Base-by-base conservation (phyloP, 257 asterid genomes). In the Orobanche coerulescens region DNA sequence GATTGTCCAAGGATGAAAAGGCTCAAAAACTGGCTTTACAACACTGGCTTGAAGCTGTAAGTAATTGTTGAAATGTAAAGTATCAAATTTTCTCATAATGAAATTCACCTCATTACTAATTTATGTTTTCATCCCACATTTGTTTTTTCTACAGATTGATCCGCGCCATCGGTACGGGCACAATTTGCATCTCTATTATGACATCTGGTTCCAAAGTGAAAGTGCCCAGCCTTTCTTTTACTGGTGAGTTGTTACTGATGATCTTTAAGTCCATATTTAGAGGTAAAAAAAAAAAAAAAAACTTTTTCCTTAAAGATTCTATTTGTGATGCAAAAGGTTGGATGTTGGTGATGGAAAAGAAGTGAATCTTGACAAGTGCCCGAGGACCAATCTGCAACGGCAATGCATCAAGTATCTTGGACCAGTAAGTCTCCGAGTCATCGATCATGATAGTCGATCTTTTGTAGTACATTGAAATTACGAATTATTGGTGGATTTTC, bases 1-100 rank as follows among this genome's bases (percentile, higher is more conserved):
- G 98, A 25, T 74, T 92, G 79, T 92, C 96, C 11, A 92, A 92
- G 65, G 92, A 92, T 64, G 98, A 88, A 46, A 92, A 92, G 62
- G 98, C 98, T 62, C 96, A 85, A 56, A 85, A 92, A 69, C 73
- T 90, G 42, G 97, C 97, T 5, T 79, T 90, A 16, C 97, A 82
- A 49, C 95, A 90, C 74, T 90, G 98, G 98, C 88, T 92, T 60
- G 98, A 92, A 83, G 98, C 97, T 9, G 98, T 92, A 81, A 79
- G 95, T 71, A 51, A 4, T 22, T 49, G 1, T 49, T 11, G 11
- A 8, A 20, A 20, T 1, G 24, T n/a, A 44, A 4, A 16, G 3
- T 16, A 4, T 16, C 53, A 11, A 18, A 10, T 47, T 47, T 44
- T 10, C 3, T 14, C 14, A 26, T 67, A 37, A 9, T 30, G 7